Evolutionary conservation across 1,284 basidiomycete species (phyloP), one percentile per base, ranked within the genome.

Genomic region (Malassezia vespertilionis): DNA sequence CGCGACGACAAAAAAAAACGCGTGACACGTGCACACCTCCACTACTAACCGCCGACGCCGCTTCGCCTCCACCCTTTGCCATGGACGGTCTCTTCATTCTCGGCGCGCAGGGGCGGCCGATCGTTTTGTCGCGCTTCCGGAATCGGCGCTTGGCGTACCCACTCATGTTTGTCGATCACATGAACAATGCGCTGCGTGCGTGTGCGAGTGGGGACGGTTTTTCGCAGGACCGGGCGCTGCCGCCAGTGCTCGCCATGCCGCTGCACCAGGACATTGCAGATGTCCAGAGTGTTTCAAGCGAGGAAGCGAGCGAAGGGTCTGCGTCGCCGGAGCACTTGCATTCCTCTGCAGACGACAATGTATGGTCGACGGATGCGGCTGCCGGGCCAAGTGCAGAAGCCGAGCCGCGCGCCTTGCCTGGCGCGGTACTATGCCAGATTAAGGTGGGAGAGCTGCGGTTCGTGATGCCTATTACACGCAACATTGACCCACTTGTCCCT

Each of bases 61-160:
- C 11, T 12, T 24, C 23, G 10, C 41, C 33, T 37, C 28, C 24
- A 32, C 15, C 34, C 28, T 21, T 32, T 18, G 7, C 30, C 23
- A 56, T 93, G 70, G 88, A 93, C 73, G 88, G 88, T 10, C 75
- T 93, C 53, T 89, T 93, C 65, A 82, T 91, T 53, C 76, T 91
- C 44, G 86, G 89, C 72, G 76, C 77, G 47, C 77, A 79, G 56
- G 84, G 85, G 82, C 83, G 81, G 44, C 83, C 88, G 27, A 82
- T 95, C 55, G 85, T 91, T 54, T 85, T 89, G 69, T 88, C 87
- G 27, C 84, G 84, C 41, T 95, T 93, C 73, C 81, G 84, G 47
- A 80, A 82, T 17, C 80, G 80, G 40, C 78, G 83, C 9, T 73
- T 83, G 0, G 80, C 82, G 1, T 89, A 88, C 69, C 82, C 87